A percentile compares a stretch with the other conserved stretches of the same genome.
Conservation (phyloP, 2,329 filamentous ascomycete species). For the Zymoseptoria crescenta region DNA sequence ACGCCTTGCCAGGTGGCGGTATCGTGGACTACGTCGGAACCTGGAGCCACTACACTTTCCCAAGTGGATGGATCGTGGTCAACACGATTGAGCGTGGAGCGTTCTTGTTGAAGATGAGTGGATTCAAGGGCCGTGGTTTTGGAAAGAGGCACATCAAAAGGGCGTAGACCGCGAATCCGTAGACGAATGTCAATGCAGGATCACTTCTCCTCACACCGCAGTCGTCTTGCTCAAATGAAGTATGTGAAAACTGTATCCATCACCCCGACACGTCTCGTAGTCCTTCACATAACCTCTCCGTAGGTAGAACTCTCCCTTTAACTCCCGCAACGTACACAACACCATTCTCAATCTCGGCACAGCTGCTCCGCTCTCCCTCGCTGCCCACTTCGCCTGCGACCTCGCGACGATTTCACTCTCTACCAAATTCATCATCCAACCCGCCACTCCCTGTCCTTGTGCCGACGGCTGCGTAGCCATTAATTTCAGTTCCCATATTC, state of each 20-base stretch:
- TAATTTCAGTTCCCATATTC: conserved; percentile 15
- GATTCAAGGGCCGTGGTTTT: conserved; percentile 9
- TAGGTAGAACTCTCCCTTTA: conserved; percentile 10
- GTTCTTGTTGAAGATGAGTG: conserved; percentile 38
- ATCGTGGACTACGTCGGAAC: conserved; percentile 33
- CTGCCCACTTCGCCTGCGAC: background rate
- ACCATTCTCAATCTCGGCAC: conserved; percentile 7
- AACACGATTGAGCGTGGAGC: conserved; percentile 48
- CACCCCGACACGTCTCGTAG: conserved; percentile 9
- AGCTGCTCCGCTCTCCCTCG: background rate
- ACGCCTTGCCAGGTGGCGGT: conserved; percentile 32
- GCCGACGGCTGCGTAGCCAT: conserved; percentile 5
- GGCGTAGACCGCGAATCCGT: background rate
- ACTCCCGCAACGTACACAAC: conserved; percentile 9
- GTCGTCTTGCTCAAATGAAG: conserved; percentile 7
- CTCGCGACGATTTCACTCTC: conserved; percentile 7
- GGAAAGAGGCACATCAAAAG: conserved; percentile 5
- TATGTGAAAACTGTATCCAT: conserved; percentile 12
- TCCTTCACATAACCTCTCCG: conserved; percentile 10
- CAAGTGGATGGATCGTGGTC: conserved; percentile 43
- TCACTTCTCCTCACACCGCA: background rate
- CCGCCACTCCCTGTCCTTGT: conserved; percentile 10
- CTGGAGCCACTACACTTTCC: conserved; percentile 47
- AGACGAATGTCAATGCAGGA: background rate
- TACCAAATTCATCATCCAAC: conserved; percentile 7